Conservation (phyloP, 768 basidiomycete genomes). For the Cubamyces sp. region DNA sequence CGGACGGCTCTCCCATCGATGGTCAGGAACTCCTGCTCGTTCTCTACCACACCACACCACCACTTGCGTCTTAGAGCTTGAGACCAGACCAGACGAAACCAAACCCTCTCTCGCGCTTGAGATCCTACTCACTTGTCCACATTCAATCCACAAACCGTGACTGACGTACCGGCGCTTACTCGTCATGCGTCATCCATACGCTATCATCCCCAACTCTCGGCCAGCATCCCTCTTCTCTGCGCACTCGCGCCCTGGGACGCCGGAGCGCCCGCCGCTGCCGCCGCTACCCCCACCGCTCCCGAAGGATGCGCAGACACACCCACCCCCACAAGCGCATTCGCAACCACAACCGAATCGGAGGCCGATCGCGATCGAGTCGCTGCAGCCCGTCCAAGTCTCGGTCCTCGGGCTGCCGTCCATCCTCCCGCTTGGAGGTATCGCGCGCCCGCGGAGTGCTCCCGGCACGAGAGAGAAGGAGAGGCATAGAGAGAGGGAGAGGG, state of each 20-base stretch:
- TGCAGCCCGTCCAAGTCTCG: neutral
- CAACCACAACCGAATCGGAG: constrained; percentile 1
- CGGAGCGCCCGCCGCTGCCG: neutral
- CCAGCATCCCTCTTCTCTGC: constrained; percentile 5
- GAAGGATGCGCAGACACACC: neutral
- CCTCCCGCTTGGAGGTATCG: neutral
- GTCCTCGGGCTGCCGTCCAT: neutral
- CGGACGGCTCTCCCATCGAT: neutral
- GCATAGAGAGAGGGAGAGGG: neutral
- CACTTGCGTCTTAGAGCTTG: too few relatives aligned
- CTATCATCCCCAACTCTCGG: constrained; percentile 1
- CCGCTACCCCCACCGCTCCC: neutral
- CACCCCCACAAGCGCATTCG: too few relatives aligned
- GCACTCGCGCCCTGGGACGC: neutral
- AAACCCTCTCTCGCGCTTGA: too few relatives aligned
- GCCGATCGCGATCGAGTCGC: neutral
- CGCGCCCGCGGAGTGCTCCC: neutral
- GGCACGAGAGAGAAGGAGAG: neutral
- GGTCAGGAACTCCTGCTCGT: too few relatives aligned
- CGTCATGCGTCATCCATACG: constrained; percentile 15
- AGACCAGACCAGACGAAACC: too few relatives aligned
- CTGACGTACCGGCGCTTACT: neutral
- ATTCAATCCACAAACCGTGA: neutral
- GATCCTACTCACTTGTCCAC: neutral
- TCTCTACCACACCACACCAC: too few relatives aligned